Conservation (phyloP, 129 eudicot genomes). For the Pseudognaphalium luteoalbum region DNA sequence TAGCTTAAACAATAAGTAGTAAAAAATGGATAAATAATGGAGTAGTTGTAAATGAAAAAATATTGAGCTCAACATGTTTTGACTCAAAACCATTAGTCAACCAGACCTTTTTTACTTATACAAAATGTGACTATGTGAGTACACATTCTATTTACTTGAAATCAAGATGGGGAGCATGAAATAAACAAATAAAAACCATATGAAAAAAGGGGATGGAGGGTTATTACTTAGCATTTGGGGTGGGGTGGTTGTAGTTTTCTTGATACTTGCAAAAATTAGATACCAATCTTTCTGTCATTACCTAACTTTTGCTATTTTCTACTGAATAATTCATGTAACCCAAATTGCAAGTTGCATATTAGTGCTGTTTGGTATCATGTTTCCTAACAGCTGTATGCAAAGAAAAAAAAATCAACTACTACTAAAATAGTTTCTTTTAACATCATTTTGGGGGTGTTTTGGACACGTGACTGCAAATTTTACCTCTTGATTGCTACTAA, state of each 20-base stretch:
- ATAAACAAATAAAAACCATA: constrained; percentile 8
- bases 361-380: constrained; percentile 45
- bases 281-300: constrained; percentile 35
- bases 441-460: neutral
- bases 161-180: constrained; percentile 11
- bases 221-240: constrained; percentile 17
- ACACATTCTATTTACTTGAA: neutral
- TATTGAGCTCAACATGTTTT: neutral
- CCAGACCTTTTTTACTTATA: neutral
- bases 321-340: constrained; percentile 35
- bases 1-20: neutral
- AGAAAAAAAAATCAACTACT: constrained; percentile 20
- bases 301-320: constrained; percentile 31
- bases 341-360: constrained; percentile 28
- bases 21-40: neutral
- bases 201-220: constrained; percentile 11
- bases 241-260: constrained; percentile 29
- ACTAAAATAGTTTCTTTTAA: constrained; percentile 8
- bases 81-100: neutral
- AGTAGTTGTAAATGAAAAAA: too few relatives aligned
- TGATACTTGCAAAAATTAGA: constrained; percentile 29
- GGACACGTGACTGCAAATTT: constrained; percentile 19
- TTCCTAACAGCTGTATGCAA: constrained; percentile 48
- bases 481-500: constrained; percentile 22
- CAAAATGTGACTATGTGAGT: neutral